phyloP scores from a whole-genome alignment of 208 protist genomes.

The Acanthamoeba castellanii region DNA sequence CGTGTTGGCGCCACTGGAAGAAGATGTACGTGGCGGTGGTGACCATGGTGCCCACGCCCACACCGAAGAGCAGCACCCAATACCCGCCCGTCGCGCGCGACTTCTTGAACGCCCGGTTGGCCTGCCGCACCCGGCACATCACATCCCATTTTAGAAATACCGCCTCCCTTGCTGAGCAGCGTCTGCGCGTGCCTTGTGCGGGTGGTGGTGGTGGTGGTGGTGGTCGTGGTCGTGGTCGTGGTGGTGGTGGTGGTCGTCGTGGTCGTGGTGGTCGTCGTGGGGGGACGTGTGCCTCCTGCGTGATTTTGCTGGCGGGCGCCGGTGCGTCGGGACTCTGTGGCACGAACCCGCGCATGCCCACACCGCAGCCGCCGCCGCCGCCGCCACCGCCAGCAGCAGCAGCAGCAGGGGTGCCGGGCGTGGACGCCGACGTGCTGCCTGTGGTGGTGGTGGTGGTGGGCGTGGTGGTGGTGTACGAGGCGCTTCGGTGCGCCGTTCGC shows the following conservation, averaged over 20 bases:
- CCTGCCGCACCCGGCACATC: not conserved
- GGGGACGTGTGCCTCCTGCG: not conserved
- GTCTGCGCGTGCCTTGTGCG: not conserved
- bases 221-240: too few species aligned
- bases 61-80: not conserved
- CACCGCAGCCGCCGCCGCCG: too few species aligned
- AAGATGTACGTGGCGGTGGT: constrained; percentile 36
- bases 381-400: too few species aligned
- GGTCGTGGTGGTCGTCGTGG: too few species aligned
- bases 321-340: not conserved
- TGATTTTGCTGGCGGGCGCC: constrained; percentile 2
- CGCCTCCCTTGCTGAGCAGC: too few species aligned
- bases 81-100: not conserved
- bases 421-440: too few species aligned
- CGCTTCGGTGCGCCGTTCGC: too few species aligned
- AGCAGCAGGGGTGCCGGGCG: too few species aligned
- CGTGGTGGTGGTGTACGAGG: too few species aligned
- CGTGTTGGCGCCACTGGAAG: constrained; percentile 33
- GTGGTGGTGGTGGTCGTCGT: not conserved
- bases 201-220: not conserved
- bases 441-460: too few species aligned
- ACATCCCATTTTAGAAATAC: too few species aligned
- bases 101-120: constrained; percentile 23
- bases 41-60: constrained; percentile 53
- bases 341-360: not conserved